A percentile compares a stretch with the other conserved stretches of the same genome.
Conservation (phyloP, 257 asterid genomes). For the Solanum gracilifrons region DNA sequence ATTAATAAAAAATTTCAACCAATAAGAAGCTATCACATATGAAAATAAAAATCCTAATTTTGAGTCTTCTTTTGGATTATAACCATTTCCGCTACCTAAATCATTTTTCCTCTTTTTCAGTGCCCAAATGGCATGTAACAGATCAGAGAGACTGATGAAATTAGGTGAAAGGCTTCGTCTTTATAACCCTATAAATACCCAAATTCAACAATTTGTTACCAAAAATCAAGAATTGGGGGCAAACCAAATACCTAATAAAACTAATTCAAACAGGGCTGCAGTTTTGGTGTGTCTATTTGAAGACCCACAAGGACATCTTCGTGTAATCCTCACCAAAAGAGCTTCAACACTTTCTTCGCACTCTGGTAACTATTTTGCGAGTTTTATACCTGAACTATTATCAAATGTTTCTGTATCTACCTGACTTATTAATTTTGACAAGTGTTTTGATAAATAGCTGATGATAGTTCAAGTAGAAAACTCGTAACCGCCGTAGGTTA, state of each 20-base stretch:
- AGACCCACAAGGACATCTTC: slow-evolving; percentile 42
- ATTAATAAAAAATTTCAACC: neutral
- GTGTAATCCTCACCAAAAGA: slow-evolving; percentile 72
- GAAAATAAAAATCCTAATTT: neutral
- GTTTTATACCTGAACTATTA: neutral
- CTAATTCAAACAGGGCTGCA: slow-evolving; percentile 35
- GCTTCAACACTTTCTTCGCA: slow-evolving; percentile 51
- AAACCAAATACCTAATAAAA: neutral
- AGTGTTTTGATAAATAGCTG: neutral
- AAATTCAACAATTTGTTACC: neutral
- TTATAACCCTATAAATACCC: slow-evolving; percentile 1
- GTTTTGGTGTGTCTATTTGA: slow-evolving; percentile 64
- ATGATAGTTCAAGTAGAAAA: neutral
- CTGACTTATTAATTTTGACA: too few relatives aligned
- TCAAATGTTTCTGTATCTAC: too few relatives aligned
- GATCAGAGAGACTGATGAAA: slow-evolving; percentile 27
- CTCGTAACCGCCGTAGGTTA: too few relatives aligned
- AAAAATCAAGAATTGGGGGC: neutral
- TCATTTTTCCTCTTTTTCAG: neutral
- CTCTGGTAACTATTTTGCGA: slow-evolving; percentile 21
- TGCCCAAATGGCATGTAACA: slow-evolving; percentile 18
- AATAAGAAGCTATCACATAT: neutral
- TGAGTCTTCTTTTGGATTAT: too few relatives aligned
- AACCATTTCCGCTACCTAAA: neutral
- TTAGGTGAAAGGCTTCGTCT: slow-evolving; percentile 35